These are phyloP conservation scores for Pichia paraexigua DNA, from an alignment of 805 yeast genomes.

Conservation along the genomic window DNA sequence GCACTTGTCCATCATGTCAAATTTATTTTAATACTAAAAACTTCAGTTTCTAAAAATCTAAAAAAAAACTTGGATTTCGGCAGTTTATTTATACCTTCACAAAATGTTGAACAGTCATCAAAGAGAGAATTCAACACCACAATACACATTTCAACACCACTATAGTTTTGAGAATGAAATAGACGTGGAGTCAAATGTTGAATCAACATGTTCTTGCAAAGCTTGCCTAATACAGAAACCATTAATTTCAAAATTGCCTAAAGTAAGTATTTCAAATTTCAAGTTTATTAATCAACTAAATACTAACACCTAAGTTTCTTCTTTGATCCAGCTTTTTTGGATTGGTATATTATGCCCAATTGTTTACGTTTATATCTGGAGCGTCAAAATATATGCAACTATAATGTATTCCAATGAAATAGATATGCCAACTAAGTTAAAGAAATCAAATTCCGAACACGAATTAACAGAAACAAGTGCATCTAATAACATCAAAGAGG, in stretches of 20 bases:
- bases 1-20: neutral
- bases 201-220: constrained; percentile 3
- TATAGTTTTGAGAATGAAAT: neutral
- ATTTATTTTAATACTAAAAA: no score
- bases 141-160: neutral
- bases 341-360: constrained; percentile 8
- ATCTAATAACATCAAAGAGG: neutral
- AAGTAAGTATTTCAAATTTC: constrained; percentile 1
- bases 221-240: constrained; percentile 6
- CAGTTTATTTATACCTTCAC: neutral
- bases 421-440: neutral
- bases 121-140: neutral
- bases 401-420: neutral
- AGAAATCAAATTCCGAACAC: neutral
- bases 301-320: neutral
- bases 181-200: neutral
- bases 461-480: neutral
- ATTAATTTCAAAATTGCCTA: constrained; percentile 1
- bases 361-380: constrained; percentile 6
- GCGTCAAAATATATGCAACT: neutral
- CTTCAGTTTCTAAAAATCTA: no score
- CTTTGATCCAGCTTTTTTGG: constrained; percentile 7
- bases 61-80: no score
- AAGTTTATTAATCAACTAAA: neutral
- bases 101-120: neutral